Conservation (phyloP, 768 basidiomycete species). For the Jaapia argillacea region DNA sequence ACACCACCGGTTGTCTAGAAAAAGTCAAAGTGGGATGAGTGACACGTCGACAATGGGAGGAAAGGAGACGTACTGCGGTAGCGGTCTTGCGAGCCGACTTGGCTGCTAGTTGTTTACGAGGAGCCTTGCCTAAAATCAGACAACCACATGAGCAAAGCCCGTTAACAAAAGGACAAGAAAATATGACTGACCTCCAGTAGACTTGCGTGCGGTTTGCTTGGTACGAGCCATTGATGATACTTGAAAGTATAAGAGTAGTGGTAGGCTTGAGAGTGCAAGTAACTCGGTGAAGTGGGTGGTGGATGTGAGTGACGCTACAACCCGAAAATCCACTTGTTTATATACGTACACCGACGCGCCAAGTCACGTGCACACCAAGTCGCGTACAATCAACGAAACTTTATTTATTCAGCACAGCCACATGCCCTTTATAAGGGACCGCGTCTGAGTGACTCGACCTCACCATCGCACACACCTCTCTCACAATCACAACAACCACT, state of each 20-base stretch:
- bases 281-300: too few relatives aligned
- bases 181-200: conserved; percentile 50
- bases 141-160: background rate
- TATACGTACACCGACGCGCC: conserved; percentile 10
- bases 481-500: conserved; percentile 5
- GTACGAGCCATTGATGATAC: conserved; percentile 64
- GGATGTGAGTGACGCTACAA: conserved; percentile 1
- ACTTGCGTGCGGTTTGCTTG: conserved; percentile 72
- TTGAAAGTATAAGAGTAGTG: conserved; percentile 2
- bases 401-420: conserved; percentile 10
- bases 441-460: too few relatives aligned
- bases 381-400: conserved; percentile 16
- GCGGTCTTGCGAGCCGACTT: conserved; percentile 61
- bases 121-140: conserved; percentile 37
- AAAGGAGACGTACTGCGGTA: conserved; percentile 16
- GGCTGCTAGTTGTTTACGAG: conserved; percentile 63
- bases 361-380: conserved; percentile 10
- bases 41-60: background rate
- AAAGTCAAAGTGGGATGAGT: background rate
- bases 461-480: conserved; percentile 3
- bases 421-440: background rate
- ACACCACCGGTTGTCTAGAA: conserved; percentile 46
- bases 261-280: conserved; percentile 2
- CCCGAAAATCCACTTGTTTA: conserved; percentile 9
- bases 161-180: background rate